Percentiles rank a stretch among this genome's conserved stretches.
Evolutionary conservation across 345 rosid genomes (phyloP).

Genomic region (Raphanus raphanistrum): DNA sequence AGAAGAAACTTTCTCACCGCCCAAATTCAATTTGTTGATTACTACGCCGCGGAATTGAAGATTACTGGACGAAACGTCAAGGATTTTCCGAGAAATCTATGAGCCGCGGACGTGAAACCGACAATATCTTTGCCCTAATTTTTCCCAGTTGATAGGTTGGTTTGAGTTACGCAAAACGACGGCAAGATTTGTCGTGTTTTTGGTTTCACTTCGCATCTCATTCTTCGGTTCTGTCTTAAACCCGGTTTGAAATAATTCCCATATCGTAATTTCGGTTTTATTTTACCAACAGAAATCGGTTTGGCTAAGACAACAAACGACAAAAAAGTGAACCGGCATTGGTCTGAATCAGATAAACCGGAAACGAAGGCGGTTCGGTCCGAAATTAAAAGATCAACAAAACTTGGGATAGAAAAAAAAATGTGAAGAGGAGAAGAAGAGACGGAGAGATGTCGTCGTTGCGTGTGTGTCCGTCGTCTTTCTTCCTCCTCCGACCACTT

Average conservation of each 20-base stretch:
- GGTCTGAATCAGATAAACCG: conserved; percentile 4
- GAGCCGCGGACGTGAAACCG: conserved; percentile 40
- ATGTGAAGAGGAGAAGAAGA: conserved; percentile 5
- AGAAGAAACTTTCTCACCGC: not conserved
- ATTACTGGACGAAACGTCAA: conserved; percentile 20
- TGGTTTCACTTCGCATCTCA: not conserved
- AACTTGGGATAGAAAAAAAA: conserved; percentile 3
- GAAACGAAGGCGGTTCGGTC: conserved; percentile 30
- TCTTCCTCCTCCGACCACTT: conserved; percentile 46
- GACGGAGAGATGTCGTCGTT: conserved; percentile 31
- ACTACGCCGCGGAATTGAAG: conserved; percentile 16
- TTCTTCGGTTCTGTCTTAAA: conserved; percentile 26
- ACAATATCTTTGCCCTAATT: conserved; percentile 37
- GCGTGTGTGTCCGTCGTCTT: conserved; percentile 38
- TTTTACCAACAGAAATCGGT: not conserved
- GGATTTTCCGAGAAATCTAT: conserved; percentile 39
- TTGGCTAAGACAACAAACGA: not conserved
- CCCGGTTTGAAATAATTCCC: conserved; percentile 3
- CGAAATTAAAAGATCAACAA: conserved; percentile 11
- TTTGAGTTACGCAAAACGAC: conserved; percentile 42
- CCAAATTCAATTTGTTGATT: not conserved
- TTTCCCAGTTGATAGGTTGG: conserved; percentile 34
- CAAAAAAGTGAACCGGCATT: not conserved
- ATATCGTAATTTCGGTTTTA: not conserved
- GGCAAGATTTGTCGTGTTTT: conserved; percentile 20